A percentile compares a stretch with the other conserved stretches of the same genome.
These are phyloP conservation scores for Silybum marianum DNA, from an alignment of 129 eudicot species.

Conservation along the genomic window DNA sequence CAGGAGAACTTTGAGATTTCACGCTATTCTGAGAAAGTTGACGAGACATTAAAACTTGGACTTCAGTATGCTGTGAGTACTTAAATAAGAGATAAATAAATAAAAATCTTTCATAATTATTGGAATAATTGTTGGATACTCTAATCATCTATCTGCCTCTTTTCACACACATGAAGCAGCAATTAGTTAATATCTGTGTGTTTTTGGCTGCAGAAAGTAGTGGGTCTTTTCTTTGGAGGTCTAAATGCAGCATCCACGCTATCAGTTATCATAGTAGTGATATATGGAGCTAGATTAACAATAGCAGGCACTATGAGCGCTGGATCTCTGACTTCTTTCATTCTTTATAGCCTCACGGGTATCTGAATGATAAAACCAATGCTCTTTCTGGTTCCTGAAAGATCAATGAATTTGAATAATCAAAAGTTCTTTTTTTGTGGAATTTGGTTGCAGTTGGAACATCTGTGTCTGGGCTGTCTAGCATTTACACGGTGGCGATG, in stretches of 20 bases:
- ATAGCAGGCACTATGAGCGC: constrained; percentile 77
- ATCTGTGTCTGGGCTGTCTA: constrained; percentile 75
- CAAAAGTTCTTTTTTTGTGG: neutral
- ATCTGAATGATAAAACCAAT: neutral
- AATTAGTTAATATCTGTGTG: neutral
- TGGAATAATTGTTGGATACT: too few species aligned
- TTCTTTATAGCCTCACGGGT: constrained; percentile 95
- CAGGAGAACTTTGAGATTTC: constrained; percentile 65
- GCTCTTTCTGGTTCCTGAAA: neutral
- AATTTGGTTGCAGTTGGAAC: constrained; percentile 69
- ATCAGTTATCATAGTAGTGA: constrained; percentile 83
- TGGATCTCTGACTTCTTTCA: constrained; percentile 88
- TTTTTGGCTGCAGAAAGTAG: constrained; percentile 62
- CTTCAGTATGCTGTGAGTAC: constrained; percentile 84
- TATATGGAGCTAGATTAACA: constrained; percentile 82
- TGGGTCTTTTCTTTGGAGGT: constrained; percentile 85
- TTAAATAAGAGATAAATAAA: too few species aligned
- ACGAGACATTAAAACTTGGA: constrained; percentile 86
- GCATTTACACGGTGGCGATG: constrained; percentile 86
- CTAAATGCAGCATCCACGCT: constrained; percentile 87
- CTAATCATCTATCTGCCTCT: neutral
- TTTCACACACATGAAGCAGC: neutral
- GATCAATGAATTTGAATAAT: constrained; percentile 5
- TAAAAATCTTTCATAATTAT: too few species aligned
- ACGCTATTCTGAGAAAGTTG: constrained; percentile 80